Conservation (phyloP, 2,329 filamentous ascomycete species). For the Stagonosporopsis vannaccii region DNA sequence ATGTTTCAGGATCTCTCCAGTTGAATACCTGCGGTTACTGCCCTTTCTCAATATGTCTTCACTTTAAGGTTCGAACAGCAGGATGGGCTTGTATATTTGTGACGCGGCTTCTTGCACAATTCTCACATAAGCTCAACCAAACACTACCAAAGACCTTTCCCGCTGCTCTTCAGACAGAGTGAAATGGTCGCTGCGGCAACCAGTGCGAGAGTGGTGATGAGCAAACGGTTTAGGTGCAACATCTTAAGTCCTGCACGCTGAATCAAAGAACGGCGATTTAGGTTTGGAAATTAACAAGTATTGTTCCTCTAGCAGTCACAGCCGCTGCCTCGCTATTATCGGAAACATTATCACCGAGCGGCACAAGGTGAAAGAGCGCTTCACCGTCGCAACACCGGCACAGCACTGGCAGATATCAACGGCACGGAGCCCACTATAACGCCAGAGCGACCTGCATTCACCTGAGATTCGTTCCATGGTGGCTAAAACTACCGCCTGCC, state of each 20-base stretch:
- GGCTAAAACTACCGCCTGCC: neutral
- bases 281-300: too few species aligned
- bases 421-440: neutral
- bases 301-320: neutral
- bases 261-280: neutral
- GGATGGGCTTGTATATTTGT: too few species aligned
- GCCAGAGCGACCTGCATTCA: neutral
- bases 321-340: neutral
- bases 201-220: neutral
- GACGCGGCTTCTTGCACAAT: too few species aligned
- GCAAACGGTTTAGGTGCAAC: neutral
- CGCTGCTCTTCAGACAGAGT: neutral
- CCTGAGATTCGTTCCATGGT: neutral
- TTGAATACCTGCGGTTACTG: neutral
- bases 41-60: neutral
- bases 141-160: neutral
- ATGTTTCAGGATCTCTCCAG: neutral
- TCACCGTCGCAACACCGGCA: neutral
- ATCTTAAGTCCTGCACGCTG: neutral
- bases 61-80: too few species aligned
- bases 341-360: neutral
- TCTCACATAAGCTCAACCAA: too few species aligned
- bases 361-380: neutral
- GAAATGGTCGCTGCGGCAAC: neutral
- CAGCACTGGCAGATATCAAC: too few species aligned